Evolutionary conservation across 208 protist species (phyloP).

Genomic region (Leishmania aethiopica): DNA sequence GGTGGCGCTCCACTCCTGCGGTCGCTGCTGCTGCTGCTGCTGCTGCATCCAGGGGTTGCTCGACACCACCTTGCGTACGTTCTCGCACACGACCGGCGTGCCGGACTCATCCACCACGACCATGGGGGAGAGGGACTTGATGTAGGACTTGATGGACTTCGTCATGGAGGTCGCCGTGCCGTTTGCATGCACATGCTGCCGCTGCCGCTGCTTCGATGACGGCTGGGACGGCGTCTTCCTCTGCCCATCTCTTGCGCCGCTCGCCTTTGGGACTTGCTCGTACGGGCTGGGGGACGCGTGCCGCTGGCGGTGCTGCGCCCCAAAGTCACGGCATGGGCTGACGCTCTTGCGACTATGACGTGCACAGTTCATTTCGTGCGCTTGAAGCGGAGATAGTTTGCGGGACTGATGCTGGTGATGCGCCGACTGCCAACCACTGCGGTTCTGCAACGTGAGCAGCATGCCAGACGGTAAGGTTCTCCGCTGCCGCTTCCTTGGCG

Average conservation of each 20-base stretch:
- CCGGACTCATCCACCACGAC: constrained; percentile 5
- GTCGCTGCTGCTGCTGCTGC: constrained; percentile 1
- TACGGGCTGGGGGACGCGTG: constrained; percentile 10
- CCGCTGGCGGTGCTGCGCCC: constrained; percentile 1
- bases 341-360: background rate
- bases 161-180: background rate
- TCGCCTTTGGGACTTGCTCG: background rate
- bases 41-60: background rate
- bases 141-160: constrained; percentile 3
- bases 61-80: background rate
- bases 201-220: background rate
- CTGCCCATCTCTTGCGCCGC: background rate
- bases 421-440: background rate
- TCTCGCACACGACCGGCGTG: constrained; percentile 1
- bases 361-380: constrained; percentile 1
- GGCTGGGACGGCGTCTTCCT: background rate
- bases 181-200: background rate
- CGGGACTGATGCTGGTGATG: background rate
- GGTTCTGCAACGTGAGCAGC: background rate
- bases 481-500: background rate
- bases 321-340: background rate
- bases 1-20: background rate
- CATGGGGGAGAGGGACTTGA: constrained; percentile 11
- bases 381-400: background rate
- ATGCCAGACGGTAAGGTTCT: background rate